Percentiles rank a stretch among this genome's conserved stretches.
phyloP scores from a whole-genome alignment of 116 monocot genomes.

The Thalassia testudinum region DNA sequence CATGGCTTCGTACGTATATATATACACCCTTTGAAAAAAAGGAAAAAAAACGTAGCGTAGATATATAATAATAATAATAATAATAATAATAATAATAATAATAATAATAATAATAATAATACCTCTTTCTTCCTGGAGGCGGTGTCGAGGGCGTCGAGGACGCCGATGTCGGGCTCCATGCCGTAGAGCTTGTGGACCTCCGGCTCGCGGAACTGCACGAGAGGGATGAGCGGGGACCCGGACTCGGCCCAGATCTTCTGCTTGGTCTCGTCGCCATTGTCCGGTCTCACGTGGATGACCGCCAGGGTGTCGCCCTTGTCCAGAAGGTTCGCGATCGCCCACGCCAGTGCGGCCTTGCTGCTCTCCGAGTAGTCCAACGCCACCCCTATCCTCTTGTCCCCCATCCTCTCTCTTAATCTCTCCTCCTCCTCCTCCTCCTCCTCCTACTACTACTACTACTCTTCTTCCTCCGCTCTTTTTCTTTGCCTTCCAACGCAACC shows the following conservation, averaged over 20 bases:
- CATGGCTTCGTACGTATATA: too few species aligned
- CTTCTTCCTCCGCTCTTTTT: background rate
- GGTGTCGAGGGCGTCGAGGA: constrained; percentile 59
- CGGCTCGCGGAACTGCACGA: constrained; percentile 48
- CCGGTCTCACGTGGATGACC: constrained; percentile 31
- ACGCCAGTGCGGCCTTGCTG: constrained; percentile 47
- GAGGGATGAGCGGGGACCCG: constrained; percentile 59
- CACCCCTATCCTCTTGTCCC: constrained; percentile 44
- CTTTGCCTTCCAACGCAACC: too few species aligned
- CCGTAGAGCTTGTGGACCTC: constrained; percentile 41
- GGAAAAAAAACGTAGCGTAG: background rate
- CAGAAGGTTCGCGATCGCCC: constrained; percentile 61
- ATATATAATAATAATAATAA: background rate
- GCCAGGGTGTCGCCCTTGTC: constrained; percentile 44
- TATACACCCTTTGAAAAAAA: background rate
- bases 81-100: too few species aligned
- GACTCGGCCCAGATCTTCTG: constrained; percentile 27
- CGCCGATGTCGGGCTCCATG: constrained; percentile 31
- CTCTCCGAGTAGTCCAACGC: constrained; percentile 62
- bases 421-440: too few species aligned
- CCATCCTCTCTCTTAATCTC: constrained; percentile 21
- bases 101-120: background rate
- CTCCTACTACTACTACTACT: too few species aligned
- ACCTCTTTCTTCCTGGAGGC: constrained; percentile 50
- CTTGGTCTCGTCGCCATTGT: constrained; percentile 17